phyloP scores from a whole-genome alignment of 106 monocot genomes.

The Acanthochlamys bracteata region DNA sequence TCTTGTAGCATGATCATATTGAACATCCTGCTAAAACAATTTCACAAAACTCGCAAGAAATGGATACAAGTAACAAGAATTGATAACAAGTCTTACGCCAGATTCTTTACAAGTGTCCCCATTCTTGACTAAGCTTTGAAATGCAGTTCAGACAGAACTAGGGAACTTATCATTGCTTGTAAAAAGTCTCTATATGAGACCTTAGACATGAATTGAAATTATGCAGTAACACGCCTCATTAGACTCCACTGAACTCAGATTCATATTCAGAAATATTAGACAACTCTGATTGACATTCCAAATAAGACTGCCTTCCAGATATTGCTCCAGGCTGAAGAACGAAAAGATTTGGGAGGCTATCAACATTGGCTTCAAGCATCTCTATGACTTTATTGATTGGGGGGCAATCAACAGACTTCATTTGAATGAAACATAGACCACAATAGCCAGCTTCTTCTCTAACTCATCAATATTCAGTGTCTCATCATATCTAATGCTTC shows the following conservation, averaged over 20 bases:
- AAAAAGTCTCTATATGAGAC: too few species aligned
- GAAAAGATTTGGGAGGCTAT: slow-evolving; percentile 22
- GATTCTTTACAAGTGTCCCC: too few species aligned
- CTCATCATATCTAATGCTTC: not conserved
- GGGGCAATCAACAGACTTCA: slow-evolving; percentile 12
- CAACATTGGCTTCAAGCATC: slow-evolving; percentile 19
- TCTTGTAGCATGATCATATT: too few species aligned
- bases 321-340: not conserved
- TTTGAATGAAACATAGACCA: slow-evolving; percentile 34
- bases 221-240: too few species aligned
- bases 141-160: too few species aligned
- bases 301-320: not conserved
- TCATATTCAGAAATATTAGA: slow-evolving; percentile 1
- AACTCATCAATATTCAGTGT: slow-evolving; percentile 5
- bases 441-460: slow-evolving; percentile 20
- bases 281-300: not conserved
- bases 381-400: slow-evolving; percentile 26
- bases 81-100: too few species aligned
- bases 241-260: not conserved
- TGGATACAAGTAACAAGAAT: too few species aligned
- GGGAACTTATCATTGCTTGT: too few species aligned
- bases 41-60: too few species aligned
- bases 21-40: too few species aligned
- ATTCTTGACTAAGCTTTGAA: too few species aligned
- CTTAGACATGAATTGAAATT: too few species aligned